Conservation (phyloP, 495 filamentous ascomycete genomes). For the Umbilicaria muhlenbergii region DNA sequence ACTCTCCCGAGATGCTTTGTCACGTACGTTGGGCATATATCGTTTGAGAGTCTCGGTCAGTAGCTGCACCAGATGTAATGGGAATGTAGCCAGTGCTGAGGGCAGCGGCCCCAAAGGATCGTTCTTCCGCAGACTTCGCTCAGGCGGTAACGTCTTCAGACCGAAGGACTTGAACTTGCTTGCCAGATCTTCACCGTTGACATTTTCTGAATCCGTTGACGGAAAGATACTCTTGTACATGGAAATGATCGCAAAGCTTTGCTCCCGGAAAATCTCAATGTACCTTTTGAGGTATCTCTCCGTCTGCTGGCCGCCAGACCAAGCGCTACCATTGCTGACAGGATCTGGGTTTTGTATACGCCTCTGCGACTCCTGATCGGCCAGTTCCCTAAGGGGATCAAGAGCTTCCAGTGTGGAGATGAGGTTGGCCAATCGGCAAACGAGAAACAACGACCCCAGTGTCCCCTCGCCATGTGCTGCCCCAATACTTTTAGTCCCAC, state of each 20-base stretch:
- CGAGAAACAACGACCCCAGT: constrained; percentile 72
- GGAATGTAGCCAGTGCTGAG: constrained; percentile 67
- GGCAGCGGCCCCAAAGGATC: constrained; percentile 59
- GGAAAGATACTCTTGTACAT: constrained; percentile 84
- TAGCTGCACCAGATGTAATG: constrained; percentile 69
- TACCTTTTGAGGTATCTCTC: constrained; percentile 90
- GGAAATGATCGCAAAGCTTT: constrained; percentile 87
- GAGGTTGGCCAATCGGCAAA: constrained; percentile 70
- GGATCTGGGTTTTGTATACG: constrained; percentile 15
- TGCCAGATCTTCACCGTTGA: constrained; percentile 19
- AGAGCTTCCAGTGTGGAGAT: constrained; percentile 68
- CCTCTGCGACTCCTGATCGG: constrained; percentile 65
- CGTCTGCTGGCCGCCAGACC: constrained; percentile 77
- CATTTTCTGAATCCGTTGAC: constrained; percentile 21
- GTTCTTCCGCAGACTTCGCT: constrained; percentile 11
- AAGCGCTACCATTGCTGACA: constrained; percentile 21
- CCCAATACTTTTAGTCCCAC: constrained; percentile 16
- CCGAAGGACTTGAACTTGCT: constrained; percentile 16
- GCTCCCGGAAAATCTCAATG: constrained; percentile 95
- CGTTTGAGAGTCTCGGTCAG: constrained; percentile 59
- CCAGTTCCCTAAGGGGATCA: constrained; percentile 71
- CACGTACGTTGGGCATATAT: constrained; percentile 74
- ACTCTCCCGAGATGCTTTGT: constrained; percentile 65
- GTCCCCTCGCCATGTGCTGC: constrained; percentile 37
- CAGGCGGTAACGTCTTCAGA: constrained; percentile 8